Base-by-base conservation (phyloP, 2,329 filamentous ascomycete species). In the Dothistroma septosporum region DNA sequence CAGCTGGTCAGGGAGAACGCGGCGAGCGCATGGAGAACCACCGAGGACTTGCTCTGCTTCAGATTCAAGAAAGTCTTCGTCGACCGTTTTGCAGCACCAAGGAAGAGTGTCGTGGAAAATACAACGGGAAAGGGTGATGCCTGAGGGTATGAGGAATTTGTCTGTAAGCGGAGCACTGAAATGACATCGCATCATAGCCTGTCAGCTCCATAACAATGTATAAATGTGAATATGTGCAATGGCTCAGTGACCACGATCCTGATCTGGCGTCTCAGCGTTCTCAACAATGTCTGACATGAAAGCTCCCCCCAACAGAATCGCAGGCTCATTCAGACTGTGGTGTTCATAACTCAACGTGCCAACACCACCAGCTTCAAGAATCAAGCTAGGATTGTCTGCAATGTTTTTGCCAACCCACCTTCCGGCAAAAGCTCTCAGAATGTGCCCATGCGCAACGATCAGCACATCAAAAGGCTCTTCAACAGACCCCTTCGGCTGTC, bases 371-470 rank as follows among this genome's bases (percentile, higher is more conserved):
- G 80, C 79, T 74, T 97, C 92, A n/a, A 97, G 78, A 63, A 96
- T 80, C 73, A 97, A 86, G 6, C 87, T 84, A 44, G 91, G 89
- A 8, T 89, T 91, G 54, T 91, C 87, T 58, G 85, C 83, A 61
- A 97, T 79, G 12, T 84, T 80, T 77, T 89, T 89, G 0, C 86
- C 85, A 0, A 87, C 83, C 92, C 92, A 97, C 33, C 92, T 83
- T 80, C 93, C 90, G 7, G 92, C 92, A 74, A 97, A 91, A 0
- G 91, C 90, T 16, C 92, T 82, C 57, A 97, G 78, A 59, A 96
- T 93, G 77, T 96, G 92, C 0, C 92, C 92, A 73, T 97, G 92
- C 22, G 91, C 92, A 6, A 97, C 91, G 53, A 96, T 81, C 24
- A 93, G 75, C 19, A 93, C 85, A 74, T 93, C 90, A 16, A 84